Evolutionary conservation across 768 basidiomycete species (phyloP).

Genomic region (Podaxis sp.): DNA sequence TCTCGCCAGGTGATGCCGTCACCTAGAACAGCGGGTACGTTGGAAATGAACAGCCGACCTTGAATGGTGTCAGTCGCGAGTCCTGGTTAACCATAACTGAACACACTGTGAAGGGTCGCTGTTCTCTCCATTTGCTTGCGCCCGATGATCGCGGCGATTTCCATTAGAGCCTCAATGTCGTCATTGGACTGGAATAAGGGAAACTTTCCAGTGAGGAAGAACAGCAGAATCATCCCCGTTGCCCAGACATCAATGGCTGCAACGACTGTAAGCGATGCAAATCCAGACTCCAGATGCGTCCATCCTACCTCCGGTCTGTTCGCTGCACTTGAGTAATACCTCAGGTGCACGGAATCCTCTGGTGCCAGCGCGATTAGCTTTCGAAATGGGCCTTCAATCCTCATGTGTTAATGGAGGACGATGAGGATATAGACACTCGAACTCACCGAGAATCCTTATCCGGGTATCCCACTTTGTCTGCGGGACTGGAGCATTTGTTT

Average conservation of each 20-base stretch:
- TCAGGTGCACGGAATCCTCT: conserved; percentile 97
- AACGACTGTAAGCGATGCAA: neutral
- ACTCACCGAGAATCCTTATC: conserved; percentile 68
- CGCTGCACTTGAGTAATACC: conserved; percentile 89
- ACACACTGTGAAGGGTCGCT: conserved; percentile 85
- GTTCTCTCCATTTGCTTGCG: conserved; percentile 76
- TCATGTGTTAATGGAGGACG: neutral
- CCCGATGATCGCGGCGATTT: conserved; percentile 86
- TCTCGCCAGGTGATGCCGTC: conserved; percentile 67
- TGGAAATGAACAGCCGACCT: conserved; percentile 92
- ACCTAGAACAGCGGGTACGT: conserved; percentile 71
- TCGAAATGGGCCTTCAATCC: conserved; percentile 61
- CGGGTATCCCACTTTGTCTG: conserved; percentile 75
- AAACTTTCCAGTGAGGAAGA: conserved; percentile 90
- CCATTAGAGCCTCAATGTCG: conserved; percentile 94
- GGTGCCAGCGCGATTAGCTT: conserved; percentile 96
- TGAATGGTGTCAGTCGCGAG: neutral
- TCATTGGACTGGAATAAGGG: conserved; percentile 93
- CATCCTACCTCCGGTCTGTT: conserved; percentile 82
- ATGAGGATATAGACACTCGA: neutral
- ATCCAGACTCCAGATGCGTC: neutral
- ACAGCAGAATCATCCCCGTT: conserved; percentile 85
- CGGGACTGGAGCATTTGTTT: conserved; percentile 41
- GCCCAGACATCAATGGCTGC: conserved; percentile 97
- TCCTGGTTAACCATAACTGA: neutral